Evolutionary conservation across 2,329 filamentous ascomycete species (phyloP).

Genomic region (Byssochlamys sp.): DNA sequence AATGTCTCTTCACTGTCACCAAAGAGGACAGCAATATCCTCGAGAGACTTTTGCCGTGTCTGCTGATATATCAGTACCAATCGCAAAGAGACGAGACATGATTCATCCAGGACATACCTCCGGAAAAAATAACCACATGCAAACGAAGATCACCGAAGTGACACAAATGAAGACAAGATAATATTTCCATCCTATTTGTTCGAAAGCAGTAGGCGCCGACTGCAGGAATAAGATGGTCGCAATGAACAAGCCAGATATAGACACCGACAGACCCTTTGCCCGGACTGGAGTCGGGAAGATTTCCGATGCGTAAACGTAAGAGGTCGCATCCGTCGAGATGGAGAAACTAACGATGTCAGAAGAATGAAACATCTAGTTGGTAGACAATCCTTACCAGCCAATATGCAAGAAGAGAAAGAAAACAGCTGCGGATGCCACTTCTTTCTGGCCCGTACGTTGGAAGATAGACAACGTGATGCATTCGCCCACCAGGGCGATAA

Average conservation of each 20-base stretch:
- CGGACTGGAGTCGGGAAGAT: slow-evolving; percentile 14
- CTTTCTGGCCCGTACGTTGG: slow-evolving; percentile 1
- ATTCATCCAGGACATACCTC: background rate
- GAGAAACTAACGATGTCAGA: slow-evolving; percentile 1
- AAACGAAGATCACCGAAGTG: background rate
- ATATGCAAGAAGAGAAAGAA: slow-evolving; percentile 6
- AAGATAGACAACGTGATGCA: slow-evolving; percentile 4
- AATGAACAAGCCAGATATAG: slow-evolving; percentile 7
- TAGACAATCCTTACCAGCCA: background rate
- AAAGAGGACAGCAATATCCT: background rate
- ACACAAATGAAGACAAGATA: background rate
- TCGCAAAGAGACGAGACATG: background rate
- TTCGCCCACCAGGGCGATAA: slow-evolving; percentile 2
- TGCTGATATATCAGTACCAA: background rate
- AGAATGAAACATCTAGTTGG: background rate
- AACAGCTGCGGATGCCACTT: slow-evolving; percentile 1
- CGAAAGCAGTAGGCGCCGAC: slow-evolving; percentile 12
- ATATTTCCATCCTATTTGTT: background rate
- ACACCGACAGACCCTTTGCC: slow-evolving; percentile 9
- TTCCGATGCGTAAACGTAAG: slow-evolving; percentile 11
- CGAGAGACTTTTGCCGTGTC: background rate
- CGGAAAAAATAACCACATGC: background rate
- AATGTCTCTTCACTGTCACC: background rate
- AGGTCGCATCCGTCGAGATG: slow-evolving; percentile 9
- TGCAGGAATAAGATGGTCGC: slow-evolving; percentile 9